phyloP scores from a whole-genome alignment of 2,329 filamentous ascomycete genomes.

The Cercospora zeina region DNA sequence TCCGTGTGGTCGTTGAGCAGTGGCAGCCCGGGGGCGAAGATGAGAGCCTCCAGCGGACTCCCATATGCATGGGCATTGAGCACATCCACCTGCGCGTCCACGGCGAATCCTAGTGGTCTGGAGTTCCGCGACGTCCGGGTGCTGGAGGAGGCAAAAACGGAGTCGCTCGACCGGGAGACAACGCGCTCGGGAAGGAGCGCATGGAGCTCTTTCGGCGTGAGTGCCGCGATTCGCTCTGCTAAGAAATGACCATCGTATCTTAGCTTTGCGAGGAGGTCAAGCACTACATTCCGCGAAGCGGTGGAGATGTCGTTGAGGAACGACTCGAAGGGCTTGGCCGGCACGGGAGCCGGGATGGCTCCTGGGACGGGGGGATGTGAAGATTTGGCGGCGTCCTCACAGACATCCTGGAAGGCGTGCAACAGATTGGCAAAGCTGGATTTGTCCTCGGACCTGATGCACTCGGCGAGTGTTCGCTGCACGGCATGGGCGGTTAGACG shows the following conservation, averaged over 20 bases:
- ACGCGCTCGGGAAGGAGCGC: slow-evolving; percentile 77
- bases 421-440: slow-evolving; percentile 72
- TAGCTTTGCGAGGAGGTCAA: slow-evolving; percentile 78
- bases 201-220: slow-evolving; percentile 74
- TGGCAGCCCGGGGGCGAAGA: slow-evolving; percentile 47
- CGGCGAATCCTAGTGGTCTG: slow-evolving; percentile 34
- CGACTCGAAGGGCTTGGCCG: slow-evolving; percentile 44
- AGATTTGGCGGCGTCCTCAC: slow-evolving; percentile 70
- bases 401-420: slow-evolving; percentile 74
- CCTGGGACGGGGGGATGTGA: slow-evolving; percentile 7
- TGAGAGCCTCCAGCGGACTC: slow-evolving; percentile 35
- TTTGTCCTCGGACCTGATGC: slow-evolving; percentile 77
- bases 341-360: slow-evolving; percentile 64
- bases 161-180: slow-evolving; percentile 76
- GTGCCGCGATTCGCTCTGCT: slow-evolving; percentile 73
- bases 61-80: slow-evolving; percentile 30
- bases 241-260: slow-evolving; percentile 86
- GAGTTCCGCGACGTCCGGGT: slow-evolving; percentile 50
- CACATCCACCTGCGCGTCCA: slow-evolving; percentile 35
- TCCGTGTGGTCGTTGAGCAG: slow-evolving; percentile 41
- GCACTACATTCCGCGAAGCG: slow-evolving; percentile 70
- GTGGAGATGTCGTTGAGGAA: slow-evolving; percentile 69
- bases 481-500: slow-evolving; percentile 73
- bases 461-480: slow-evolving; percentile 73
- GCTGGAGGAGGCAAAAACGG: slow-evolving; percentile 68